phyloP scores from a whole-genome alignment of 345 rosid genomes.

The Ceriops decandra region DNA sequence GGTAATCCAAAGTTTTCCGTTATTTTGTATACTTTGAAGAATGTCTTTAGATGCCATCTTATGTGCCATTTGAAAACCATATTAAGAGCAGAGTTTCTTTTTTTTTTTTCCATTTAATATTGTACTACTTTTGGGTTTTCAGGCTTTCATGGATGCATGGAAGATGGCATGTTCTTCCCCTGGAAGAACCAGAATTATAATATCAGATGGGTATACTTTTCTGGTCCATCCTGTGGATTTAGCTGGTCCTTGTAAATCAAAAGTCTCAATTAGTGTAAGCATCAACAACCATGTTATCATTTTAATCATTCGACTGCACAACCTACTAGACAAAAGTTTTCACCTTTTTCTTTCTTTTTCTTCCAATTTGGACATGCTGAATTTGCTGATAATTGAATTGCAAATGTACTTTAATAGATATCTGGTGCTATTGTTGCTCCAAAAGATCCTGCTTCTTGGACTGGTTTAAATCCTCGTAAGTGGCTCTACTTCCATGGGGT shows the following conservation, averaged over 20 bases:
- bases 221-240: constrained; percentile 62
- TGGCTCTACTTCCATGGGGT: constrained; percentile 78
- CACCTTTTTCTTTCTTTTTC: neutral
- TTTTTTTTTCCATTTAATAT: neutral
- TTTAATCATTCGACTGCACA: neutral
- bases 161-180: constrained; percentile 63
- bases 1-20: neutral
- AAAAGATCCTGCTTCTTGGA: constrained; percentile 65
- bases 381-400: constrained; percentile 6
- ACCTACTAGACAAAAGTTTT: neutral
- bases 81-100: neutral
- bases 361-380: constrained; percentile 1
- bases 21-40: neutral
- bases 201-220: constrained; percentile 52
- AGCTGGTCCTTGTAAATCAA: constrained; percentile 77
- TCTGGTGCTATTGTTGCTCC: constrained; percentile 79
- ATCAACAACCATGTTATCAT: neutral
- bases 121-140: constrained; percentile 15
- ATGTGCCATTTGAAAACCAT: neutral
- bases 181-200: constrained; percentile 40
- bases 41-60: neutral
- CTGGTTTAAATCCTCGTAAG: constrained; percentile 60
- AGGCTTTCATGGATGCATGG: constrained; percentile 76
- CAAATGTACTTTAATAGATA: constrained; percentile 40
- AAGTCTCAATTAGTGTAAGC: constrained; percentile 60